Conservation (phyloP, 805 yeast genomes). For the Metschnikowia proteae region DNA sequence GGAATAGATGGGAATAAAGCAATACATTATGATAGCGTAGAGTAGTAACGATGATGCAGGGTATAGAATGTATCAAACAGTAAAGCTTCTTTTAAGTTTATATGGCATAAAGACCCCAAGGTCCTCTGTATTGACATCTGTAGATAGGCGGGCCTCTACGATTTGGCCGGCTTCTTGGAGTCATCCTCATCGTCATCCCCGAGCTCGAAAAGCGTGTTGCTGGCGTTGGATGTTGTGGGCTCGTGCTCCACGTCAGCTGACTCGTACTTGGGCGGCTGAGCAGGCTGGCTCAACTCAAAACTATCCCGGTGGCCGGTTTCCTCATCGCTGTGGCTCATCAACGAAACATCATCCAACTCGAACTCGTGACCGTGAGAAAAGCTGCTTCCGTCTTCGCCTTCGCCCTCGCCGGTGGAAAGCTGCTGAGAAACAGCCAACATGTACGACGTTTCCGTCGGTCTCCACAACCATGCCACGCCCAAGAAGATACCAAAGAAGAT, state of each 20-base stretch:
- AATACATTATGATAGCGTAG: too few species aligned
- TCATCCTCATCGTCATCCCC: conserved; percentile 33
- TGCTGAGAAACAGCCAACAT: conserved; percentile 94
- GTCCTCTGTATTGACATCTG: too few species aligned
- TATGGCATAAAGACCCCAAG: too few species aligned
- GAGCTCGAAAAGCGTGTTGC: conserved; percentile 39
- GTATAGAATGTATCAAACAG: too few species aligned
- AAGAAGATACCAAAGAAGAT: conserved; percentile 81
- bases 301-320: conserved; percentile 33
- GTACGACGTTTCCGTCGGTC: conserved; percentile 94
- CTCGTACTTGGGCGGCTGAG: conserved; percentile 30
- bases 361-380: conserved; percentile 49
- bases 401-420: conserved; percentile 69
- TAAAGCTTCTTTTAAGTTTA: too few species aligned
- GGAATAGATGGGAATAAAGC: too few species aligned
- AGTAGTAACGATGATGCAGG: too few species aligned
- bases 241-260: conserved; percentile 14
- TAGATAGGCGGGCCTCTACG: too few species aligned
- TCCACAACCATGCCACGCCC: conserved; percentile 87
- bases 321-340: conserved; percentile 47
- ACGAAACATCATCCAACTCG: conserved; percentile 55
- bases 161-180: neutral
- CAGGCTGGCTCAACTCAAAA: conserved; percentile 31
- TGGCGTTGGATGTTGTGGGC: conserved; percentile 11
- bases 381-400: conserved; percentile 17